These are phyloP conservation scores for Arthrobotrys megalospora DNA, from an alignment of 2,329 filamentous ascomycete genomes.

Conservation along the genomic window DNA sequence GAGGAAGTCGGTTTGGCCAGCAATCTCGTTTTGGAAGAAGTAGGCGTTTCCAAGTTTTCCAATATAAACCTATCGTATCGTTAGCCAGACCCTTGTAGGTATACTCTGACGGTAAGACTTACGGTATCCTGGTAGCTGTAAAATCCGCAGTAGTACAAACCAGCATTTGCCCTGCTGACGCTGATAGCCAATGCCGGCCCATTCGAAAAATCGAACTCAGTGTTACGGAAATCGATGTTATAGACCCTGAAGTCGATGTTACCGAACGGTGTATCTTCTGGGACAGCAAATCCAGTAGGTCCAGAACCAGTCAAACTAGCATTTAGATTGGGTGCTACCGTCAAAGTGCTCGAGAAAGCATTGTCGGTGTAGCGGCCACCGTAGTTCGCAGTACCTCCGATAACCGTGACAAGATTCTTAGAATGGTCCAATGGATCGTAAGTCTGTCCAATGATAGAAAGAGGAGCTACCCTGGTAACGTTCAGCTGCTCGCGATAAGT, in stretches of 20 bases:
- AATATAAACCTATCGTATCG: constrained; percentile 72
- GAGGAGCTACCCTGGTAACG: constrained; percentile 36
- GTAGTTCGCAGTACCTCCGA: constrained; percentile 50
- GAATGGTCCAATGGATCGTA: constrained; percentile 52
- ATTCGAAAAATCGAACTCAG: constrained; percentile 71
- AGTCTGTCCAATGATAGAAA: constrained; percentile 49
- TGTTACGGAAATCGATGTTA: constrained; percentile 78
- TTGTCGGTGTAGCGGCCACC: constrained; percentile 47
- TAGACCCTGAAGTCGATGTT: constrained; percentile 77
- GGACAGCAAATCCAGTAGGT: constrained; percentile 75
- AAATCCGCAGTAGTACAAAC: constrained; percentile 78
- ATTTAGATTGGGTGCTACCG: constrained; percentile 76
- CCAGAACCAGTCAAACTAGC: constrained; percentile 76
- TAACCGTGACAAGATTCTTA: constrained; percentile 54
- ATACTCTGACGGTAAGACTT: constrained; percentile 13
- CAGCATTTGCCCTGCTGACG: constrained; percentile 76
- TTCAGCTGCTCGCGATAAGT: constrained; percentile 51
- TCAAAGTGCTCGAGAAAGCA: constrained; percentile 45
- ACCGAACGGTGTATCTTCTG: constrained; percentile 75
- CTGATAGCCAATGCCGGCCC: constrained; percentile 76
- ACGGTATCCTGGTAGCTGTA: constrained; percentile 79
- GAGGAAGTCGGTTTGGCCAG: constrained; percentile 78
- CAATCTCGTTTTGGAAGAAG: constrained; percentile 75
- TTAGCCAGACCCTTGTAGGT: not conserved
- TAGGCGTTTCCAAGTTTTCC: constrained; percentile 78